Evolutionary conservation across 345 rosid genomes (phyloP), one percentile per base, ranked within the genome.

Genomic region (Noccaea caerulescens): DNA sequence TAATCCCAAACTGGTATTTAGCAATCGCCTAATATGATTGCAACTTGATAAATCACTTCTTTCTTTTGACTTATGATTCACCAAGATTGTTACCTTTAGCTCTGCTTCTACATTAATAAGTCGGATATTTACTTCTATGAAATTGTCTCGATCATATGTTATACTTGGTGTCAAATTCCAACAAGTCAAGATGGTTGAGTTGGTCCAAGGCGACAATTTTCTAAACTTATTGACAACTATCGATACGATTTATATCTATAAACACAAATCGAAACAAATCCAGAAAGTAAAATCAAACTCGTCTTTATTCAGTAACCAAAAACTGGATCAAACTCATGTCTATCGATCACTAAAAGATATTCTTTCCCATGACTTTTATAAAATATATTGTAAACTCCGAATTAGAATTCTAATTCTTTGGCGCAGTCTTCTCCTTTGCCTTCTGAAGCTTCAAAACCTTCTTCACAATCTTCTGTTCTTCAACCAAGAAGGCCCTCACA

Each of bases 381-480:
- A 37, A 27, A 27, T 27, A 27, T 64, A 64, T 18, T 57, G 59
- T 58, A 56, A 47, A 65, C 46, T 30, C 59, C 38, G 8, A 5
- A 13, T 1, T 20, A 4, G 23, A 20, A 20, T 1, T 66, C 72
- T 70, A 85, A 68, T 61, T 78, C 83, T 76, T 85, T 30, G 85
- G 54, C 5, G 85, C 81, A 59, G 58, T 77, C 79, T 85, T 85
- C 71, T 85, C 87, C 80, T 83, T 82, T 0, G 83, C 58, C 79
- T 83, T 85, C 62, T 85, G 87, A 60, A 85, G 81, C 79, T 85
- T 85, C 82, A 85, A 74, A 18, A 85, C 89, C 77, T 85, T 85
- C 78, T 87, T 87, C 69, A 87, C 93, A 59, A 87, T 85, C 84
- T 87, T 87, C 49, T 87, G 90, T 75, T 87, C 92, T 69, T 87